phyloP scores from a whole-genome alignment of 2,329 filamentous ascomycete species.

The Fusarium phyllophilum region DNA sequence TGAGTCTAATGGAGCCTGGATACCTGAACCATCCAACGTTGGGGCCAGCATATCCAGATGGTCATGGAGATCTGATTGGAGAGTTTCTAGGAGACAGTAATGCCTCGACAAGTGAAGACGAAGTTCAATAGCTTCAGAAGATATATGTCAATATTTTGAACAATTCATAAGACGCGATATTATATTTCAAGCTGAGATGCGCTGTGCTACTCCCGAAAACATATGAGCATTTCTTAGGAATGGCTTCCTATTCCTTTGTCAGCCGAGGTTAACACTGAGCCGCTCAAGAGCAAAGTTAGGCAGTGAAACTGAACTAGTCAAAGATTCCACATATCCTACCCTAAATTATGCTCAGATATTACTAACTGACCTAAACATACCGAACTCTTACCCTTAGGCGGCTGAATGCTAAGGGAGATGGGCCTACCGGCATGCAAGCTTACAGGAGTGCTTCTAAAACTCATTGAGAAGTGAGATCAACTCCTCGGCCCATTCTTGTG shows the following conservation, averaged over 20 bases:
- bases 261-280: background rate
- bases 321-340: background rate
- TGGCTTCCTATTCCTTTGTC: background rate
- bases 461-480: background rate
- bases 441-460: background rate
- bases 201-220: background rate
- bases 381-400: background rate
- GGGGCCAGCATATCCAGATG: background rate
- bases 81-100: background rate
- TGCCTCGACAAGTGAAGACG: fast-evolving
- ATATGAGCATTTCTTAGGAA: background rate
- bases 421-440: background rate
- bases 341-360: background rate
- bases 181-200: background rate
- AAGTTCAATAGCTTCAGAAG: background rate
- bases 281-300: background rate
- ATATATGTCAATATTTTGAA: background rate
- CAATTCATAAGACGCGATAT: background rate
- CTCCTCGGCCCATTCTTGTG: fast-evolving
- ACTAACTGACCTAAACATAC: background rate
- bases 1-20: background rate
- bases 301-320: background rate
- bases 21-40: background rate
- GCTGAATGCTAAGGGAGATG: too few relatives aligned
- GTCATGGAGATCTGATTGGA: background rate